These are phyloP conservation scores for Globisporangium yorkense DNA, from an alignment of 352 stramenopile genomes.

Conservation along the genomic window DNA sequence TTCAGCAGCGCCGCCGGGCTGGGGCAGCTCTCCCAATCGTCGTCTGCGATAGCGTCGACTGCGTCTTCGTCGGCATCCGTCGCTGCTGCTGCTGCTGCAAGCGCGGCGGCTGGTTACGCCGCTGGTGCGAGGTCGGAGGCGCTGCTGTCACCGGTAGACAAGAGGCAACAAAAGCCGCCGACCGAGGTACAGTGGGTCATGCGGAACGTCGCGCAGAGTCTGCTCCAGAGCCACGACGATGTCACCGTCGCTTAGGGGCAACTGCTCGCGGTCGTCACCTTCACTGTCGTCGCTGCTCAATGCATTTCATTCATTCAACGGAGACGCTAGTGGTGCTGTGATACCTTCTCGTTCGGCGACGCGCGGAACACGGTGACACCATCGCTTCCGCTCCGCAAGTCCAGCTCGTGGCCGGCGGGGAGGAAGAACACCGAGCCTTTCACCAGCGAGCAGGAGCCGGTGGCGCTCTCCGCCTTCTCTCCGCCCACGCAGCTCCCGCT, in stretches of 20 bases:
- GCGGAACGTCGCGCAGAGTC: conserved; percentile 59
- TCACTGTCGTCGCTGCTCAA: conserved; percentile 1
- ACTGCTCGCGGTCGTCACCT: too few species aligned
- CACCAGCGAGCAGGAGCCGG: conserved; percentile 1
- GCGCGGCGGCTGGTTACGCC: neutral
- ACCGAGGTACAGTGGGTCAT: conserved; percentile 75
- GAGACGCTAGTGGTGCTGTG: neutral
- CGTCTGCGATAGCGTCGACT: neutral
- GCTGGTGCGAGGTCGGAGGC: neutral
- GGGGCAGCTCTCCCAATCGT: neutral
- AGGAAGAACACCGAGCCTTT: conserved; percentile 52
- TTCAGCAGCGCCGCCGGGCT: neutral
- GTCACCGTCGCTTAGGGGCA: conserved; percentile 17
- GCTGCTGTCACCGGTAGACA: conserved; percentile 13
- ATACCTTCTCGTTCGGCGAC: conserved; percentile 42
- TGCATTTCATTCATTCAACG: conserved; percentile 8
- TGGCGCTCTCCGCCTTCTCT: neutral
- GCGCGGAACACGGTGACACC: conserved; percentile 41
- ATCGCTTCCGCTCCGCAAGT: conserved; percentile 26
- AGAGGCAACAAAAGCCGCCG: conserved; percentile 19
- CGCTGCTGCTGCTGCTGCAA: neutral
- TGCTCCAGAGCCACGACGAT: conserved; percentile 54
- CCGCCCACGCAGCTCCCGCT: conserved; percentile 21
- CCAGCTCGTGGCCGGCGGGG: conserved; percentile 33
- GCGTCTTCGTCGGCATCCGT: neutral